Conservation (phyloP, 2,329 filamentous ascomycete species). For the Tolypocladium inflatum region DNA sequence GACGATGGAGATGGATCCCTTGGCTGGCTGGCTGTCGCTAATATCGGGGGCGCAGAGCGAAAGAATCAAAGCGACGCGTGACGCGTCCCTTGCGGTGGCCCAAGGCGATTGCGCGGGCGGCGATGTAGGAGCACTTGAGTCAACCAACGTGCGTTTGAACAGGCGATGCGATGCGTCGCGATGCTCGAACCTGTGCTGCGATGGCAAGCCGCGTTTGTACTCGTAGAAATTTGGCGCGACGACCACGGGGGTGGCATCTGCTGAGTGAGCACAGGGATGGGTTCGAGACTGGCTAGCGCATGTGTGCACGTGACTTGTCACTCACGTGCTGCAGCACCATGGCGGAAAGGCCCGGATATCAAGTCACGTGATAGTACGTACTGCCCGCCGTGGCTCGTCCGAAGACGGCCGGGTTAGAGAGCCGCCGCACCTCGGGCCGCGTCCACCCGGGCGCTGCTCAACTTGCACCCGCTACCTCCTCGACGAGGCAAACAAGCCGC, state of each 20-base stretch:
- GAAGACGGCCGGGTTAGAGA: background rate
- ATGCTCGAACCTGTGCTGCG: conserved; percentile 15
- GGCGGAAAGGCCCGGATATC: background rate
- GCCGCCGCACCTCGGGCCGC: conserved; percentile 16
- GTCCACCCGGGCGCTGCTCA: conserved; percentile 8
- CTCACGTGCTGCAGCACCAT: background rate
- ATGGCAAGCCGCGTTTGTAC: conserved; percentile 20
- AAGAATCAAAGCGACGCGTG: conserved; percentile 6
- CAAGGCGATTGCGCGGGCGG: background rate
- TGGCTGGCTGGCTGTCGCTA: conserved; percentile 6
- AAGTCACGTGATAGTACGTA: background rate
- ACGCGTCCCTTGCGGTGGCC: conserved; percentile 2
- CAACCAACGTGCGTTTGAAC: background rate
- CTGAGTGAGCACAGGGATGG: background rate
- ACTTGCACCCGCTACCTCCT: background rate
- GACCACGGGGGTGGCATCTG: conserved; percentile 3
- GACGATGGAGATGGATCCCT: conserved; percentile 9
- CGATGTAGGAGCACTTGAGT: background rate
- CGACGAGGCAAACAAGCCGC: background rate
- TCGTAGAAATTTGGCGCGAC: conserved; percentile 26
- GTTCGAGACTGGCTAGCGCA: background rate
- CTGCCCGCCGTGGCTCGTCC: background rate
- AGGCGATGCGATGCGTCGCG: conserved; percentile 10
- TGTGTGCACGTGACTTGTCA: background rate
- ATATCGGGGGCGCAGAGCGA: background rate